phyloP scores from a whole-genome alignment of 2,329 filamentous ascomycete species.

The Sodiomyces alkalinus region DNA sequence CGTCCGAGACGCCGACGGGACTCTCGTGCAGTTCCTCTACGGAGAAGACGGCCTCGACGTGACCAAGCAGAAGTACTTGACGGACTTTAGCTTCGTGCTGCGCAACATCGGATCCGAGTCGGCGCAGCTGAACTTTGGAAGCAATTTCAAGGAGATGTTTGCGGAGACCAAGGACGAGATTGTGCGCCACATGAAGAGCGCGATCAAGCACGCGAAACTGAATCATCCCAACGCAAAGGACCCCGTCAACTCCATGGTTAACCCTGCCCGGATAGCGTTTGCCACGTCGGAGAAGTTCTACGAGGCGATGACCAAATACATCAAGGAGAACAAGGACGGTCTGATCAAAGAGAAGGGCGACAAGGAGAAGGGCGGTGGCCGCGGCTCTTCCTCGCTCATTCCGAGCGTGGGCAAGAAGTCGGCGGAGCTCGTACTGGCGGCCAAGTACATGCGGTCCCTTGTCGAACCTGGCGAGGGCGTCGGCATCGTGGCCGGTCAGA shows the following conservation, averaged over 20 bases:
- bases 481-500: constrained; percentile 91
- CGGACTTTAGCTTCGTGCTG: constrained; percentile 78
- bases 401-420: constrained; percentile 44
- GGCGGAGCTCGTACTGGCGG: constrained; percentile 71
- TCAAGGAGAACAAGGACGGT: constrained; percentile 58
- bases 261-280: constrained; percentile 65
- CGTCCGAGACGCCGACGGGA: constrained; percentile 86
- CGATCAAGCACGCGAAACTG: constrained; percentile 54
- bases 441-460: constrained; percentile 84
- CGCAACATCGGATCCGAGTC: constrained; percentile 73
- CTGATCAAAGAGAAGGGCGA: constrained; percentile 30
- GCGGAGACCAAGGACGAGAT: constrained; percentile 41
- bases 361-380: constrained; percentile 24
- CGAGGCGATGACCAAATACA: constrained; percentile 55
- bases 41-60: constrained; percentile 93
- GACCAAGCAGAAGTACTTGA: constrained; percentile 83
- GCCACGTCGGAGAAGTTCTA: constrained; percentile 84
- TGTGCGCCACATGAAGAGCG: constrained; percentile 68
- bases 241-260: constrained; percentile 57
- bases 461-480: constrained; percentile 94
- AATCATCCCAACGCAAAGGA: constrained; percentile 47
- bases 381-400: constrained; percentile 18
- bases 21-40: constrained; percentile 87
- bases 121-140: constrained; percentile 55
- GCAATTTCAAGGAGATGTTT: constrained; percentile 27